phyloP scores from a whole-genome alignment of 1,284 basidiomycete genomes.

The Moniliophthora roreri region DNA sequence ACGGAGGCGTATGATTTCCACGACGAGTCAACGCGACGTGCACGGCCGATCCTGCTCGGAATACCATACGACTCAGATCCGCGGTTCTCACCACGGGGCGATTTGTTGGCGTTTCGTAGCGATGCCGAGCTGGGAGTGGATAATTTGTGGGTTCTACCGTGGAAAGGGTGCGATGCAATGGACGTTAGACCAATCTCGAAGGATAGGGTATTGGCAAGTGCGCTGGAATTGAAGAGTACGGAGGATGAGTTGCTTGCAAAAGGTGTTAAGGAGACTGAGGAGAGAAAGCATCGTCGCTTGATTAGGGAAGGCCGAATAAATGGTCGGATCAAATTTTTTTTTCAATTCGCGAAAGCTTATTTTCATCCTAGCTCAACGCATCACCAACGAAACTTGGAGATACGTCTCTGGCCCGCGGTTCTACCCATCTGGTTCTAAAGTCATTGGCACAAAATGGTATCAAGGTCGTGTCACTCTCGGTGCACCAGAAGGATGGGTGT shows the following conservation, averaged over 20 bases:
- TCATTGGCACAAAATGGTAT: conserved; percentile 78
- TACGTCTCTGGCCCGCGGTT: conserved; percentile 69
- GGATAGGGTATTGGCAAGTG: conserved; percentile 29
- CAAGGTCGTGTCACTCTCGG: conserved; percentile 59
- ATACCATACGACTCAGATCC: conserved; percentile 71
- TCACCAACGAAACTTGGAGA: conserved; percentile 74
- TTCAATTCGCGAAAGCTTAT: background rate
- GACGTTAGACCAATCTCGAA: conserved; percentile 38
- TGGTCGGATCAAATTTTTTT: conserved; percentile 36
- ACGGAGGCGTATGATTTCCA: conserved; percentile 22
- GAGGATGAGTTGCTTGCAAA: conserved; percentile 50
- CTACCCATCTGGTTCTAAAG: conserved; percentile 58
- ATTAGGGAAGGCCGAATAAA: conserved; percentile 56
- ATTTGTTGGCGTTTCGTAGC: conserved; percentile 60
- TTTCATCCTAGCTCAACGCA: conserved; percentile 46
- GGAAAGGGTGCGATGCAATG: conserved; percentile 62
- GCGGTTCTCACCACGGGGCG: conserved; percentile 67
- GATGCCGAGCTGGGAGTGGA: conserved; percentile 71
- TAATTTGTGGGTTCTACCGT: conserved; percentile 70
- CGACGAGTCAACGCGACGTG: conserved; percentile 27
- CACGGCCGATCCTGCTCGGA: conserved; percentile 54
- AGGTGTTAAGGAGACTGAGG: conserved; percentile 49
- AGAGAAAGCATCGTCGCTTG: conserved; percentile 48
- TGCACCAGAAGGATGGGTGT: conserved; percentile 74
- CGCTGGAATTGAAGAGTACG: conserved; percentile 32